Evolutionary conservation across 2,329 filamentous ascomycete species (phyloP), one percentile per base, ranked within the genome.

Genomic region (Alternaria burnsii): DNA sequence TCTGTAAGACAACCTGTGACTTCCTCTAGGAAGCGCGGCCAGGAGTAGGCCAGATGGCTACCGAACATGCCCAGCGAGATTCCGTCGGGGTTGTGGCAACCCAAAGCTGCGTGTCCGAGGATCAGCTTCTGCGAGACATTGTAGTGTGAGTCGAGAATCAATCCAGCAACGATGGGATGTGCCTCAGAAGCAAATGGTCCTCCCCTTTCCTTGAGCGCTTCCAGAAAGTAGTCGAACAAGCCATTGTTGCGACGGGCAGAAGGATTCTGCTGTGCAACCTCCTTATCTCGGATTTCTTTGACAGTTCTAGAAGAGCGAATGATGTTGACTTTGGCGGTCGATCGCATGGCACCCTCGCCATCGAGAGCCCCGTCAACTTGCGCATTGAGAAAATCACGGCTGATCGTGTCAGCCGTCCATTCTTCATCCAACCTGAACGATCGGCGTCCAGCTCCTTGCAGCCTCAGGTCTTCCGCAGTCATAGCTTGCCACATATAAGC

Each of bases 141-240:
- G 58, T 72, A 76, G 22, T 71, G 67, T 11, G 71, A 69, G 57
- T 77, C 74, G 3, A 76, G 59, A 32, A 77, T 74, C 24, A 77
- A 50, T 11, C 72, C 74, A 10, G 75, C 73, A 22, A 76, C 70
- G n/a, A 74, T 62, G 4, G 72, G 71, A 12, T 58, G 63, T 14
- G 68, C 59, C 12, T 62, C 88, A 30, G 93, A 97, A 72, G 66
- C 55, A 50, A 77, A 76, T 0, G 68, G 68, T 2, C 66, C 71
- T 18, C 69, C 73, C 24, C 67, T 54, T 7, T 68, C 47, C 20
- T 65, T 67, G 11, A 77, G 61, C 3, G 72, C 71, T 38, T 69
- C 67, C 12, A 61, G 41, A 55, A 76, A 76, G 36, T 61, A 67
- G 28, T 63, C 54, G 34, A 71, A 71, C 0, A 75, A 47, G 2